Base-by-base conservation (phyloP, 805 yeast genomes). In the Zygotorulaspora sp. region DNA sequence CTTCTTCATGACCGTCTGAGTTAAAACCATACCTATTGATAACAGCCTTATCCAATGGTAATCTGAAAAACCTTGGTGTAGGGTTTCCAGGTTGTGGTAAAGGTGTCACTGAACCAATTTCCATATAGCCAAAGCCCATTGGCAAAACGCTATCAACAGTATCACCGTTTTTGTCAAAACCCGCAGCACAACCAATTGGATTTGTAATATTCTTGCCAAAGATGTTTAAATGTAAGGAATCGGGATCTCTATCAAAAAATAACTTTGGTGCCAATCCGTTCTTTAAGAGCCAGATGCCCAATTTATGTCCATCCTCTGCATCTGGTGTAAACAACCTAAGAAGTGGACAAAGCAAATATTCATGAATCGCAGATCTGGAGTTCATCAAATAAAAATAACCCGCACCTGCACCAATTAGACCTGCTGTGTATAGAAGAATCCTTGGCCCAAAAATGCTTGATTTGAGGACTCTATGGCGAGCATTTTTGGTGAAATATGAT, bases 11-110 rank as follows among this genome's bases (percentile, higher is more conserved):
- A 30, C 97, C 97, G 32, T 76, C 73, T 3, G 97, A 88, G 58
- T 90, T 90, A 72, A 90, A 89, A 2, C 97, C 97, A 58, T 89
- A 90, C 45, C 97, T 73, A 66, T 90, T 90, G 50, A 89, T 86
- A 28, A 90, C 95, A 4, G 97, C 96, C 39, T 77, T 83, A 60
- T 90, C 97, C 47, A 76, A 69, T 5, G 83, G 77, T 41, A 90
- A 70, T 52, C 97, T 76, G 68, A 89, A 90, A 53, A 90, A 85
- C 42, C 97, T 72, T 15, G 97, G 97, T 51, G 66, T 60, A n/a
- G 96, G 95, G 63, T 90, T 90, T 23, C 97, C 97, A 6, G 90
- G 87, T 65, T 90, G 97, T 0, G 97, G 85, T 48, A 72, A 66
- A 3, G 97, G 97, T 5, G 97, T 90, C 33, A 90, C 79, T 2